Evolutionary conservation across 2,329 filamentous ascomycete genomes (phyloP).

Genomic region (Exutisphaerella laricina): DNA sequence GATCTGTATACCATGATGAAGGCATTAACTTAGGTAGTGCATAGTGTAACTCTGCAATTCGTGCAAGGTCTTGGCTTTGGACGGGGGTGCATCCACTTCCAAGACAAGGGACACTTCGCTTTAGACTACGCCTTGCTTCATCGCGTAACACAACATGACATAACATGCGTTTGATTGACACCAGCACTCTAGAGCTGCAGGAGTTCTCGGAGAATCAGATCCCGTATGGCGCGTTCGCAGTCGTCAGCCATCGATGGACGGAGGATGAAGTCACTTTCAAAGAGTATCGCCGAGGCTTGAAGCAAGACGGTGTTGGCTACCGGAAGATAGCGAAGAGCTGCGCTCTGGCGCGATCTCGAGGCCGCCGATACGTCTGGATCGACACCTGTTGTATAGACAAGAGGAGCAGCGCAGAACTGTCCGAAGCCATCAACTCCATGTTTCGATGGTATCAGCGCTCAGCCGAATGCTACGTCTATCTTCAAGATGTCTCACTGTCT

Average conservation of each 20-base stretch:
- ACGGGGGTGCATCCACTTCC: too few species aligned
- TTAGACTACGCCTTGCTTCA: too few species aligned
- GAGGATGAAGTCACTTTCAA: constrained; percentile 10
- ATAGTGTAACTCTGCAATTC: too few species aligned
- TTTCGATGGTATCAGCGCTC: constrained; percentile 18
- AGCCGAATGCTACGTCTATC: constrained; percentile 14
- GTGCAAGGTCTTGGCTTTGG: too few species aligned
- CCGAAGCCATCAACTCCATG: constrained; percentile 19
- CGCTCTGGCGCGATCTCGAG: constrained; percentile 5
- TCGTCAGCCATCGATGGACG: constrained; percentile 13
- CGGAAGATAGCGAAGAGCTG: constrained; percentile 9
- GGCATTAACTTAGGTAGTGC: too few species aligned
- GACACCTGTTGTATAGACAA: constrained; percentile 23
- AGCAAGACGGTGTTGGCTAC: constrained; percentile 10
- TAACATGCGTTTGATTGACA: neutral
- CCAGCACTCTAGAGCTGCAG: neutral
- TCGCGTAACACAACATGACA: neutral
- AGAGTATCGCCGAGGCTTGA: constrained; percentile 7
- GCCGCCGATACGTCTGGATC: constrained; percentile 15
- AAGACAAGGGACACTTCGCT: too few species aligned
- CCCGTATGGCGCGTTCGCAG: constrained; percentile 3
- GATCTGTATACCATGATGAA: too few species aligned
- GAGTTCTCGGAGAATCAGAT: constrained; percentile 1
- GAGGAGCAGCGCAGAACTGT: constrained; percentile 13
- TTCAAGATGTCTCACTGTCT: constrained; percentile 6